Evolutionary conservation across 176 grass and related monocot genomes (phyloP).

Genomic region (Bromus sterilis): DNA sequence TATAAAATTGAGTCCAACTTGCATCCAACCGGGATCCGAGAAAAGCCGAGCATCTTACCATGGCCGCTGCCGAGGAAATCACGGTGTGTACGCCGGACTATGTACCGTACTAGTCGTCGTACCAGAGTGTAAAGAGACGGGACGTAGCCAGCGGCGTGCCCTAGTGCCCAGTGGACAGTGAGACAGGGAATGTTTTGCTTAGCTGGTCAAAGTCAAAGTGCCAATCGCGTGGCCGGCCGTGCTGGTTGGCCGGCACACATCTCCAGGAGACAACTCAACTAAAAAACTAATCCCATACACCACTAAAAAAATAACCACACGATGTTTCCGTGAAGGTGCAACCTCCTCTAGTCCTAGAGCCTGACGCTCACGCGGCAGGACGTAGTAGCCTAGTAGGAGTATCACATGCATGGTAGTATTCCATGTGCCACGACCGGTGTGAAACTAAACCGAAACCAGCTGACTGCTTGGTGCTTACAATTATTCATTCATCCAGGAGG

Average conservation of each 20-base stretch:
- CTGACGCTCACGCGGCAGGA: background rate
- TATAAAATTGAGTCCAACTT: background rate
- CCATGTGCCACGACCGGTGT: background rate
- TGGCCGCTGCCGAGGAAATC: constrained; percentile 1
- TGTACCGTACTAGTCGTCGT: too few species aligned
- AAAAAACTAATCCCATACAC: background rate
- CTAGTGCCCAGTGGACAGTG: background rate
- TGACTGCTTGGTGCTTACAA: background rate
- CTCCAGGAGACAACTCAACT: background rate
- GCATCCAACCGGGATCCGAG: background rate
- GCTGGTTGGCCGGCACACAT: constrained; percentile 1
- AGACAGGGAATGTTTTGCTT: constrained; percentile 4
- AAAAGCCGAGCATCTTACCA: background rate
- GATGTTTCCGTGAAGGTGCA: constrained; percentile 8
- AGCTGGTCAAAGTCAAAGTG: background rate
- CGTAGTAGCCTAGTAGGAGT: too few species aligned
- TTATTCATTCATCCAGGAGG: too few species aligned
- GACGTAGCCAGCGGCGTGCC: background rate
- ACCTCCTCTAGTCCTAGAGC: background rate
- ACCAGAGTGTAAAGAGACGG: background rate
- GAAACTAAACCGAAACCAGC: background rate
- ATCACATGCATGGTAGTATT: too few species aligned
- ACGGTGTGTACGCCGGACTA: constrained; percentile 19
- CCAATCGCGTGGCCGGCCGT: constrained; percentile 16
- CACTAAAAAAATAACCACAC: background rate